These are phyloP conservation scores for Hibiscus tridactylites DNA, from an alignment of 345 rosid species.

Conservation along the genomic window DNA sequence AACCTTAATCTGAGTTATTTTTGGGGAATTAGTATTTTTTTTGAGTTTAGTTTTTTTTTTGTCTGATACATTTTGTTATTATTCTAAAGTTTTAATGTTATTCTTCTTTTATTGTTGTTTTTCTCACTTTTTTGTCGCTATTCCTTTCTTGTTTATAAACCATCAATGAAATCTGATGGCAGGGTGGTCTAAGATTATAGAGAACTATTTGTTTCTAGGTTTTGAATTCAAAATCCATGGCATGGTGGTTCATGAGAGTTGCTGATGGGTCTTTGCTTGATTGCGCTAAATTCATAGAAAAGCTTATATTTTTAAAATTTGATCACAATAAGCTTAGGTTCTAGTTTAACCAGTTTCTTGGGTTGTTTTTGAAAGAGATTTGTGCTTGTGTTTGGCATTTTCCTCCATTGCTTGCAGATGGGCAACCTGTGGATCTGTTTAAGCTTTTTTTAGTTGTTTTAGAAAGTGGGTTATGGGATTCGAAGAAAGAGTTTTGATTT, in stretches of 20 bases:
- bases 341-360: slow-evolving; percentile 24
- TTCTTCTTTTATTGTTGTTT: too few species aligned
- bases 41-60: too few species aligned
- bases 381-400: slow-evolving; percentile 22
- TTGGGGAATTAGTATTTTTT: too few species aligned
- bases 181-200: background rate
- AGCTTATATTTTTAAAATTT: background rate
- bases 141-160: too few species aligned
- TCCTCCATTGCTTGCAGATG: slow-evolving; percentile 58
- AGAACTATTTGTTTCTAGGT: slow-evolving; percentile 22
- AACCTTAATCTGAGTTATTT: too few species aligned
- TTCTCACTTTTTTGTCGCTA: too few species aligned
- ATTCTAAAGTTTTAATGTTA: too few species aligned
- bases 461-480: slow-evolving; percentile 1
- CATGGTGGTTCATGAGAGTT: slow-evolving; percentile 39
- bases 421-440: slow-evolving; percentile 39
- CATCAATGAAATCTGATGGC: too few species aligned
- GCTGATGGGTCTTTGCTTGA: slow-evolving; percentile 24
- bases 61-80: too few species aligned
- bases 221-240: slow-evolving; percentile 34
- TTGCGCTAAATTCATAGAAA: slow-evolving; percentile 18
- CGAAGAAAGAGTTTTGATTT: background rate
- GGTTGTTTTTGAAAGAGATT: slow-evolving; percentile 23
- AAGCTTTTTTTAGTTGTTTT: slow-evolving; percentile 40
- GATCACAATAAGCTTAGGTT: slow-evolving; percentile 14